phyloP scores from a whole-genome alignment of 2,329 filamentous ascomycete species.

The Aspergillus bombycis region DNA sequence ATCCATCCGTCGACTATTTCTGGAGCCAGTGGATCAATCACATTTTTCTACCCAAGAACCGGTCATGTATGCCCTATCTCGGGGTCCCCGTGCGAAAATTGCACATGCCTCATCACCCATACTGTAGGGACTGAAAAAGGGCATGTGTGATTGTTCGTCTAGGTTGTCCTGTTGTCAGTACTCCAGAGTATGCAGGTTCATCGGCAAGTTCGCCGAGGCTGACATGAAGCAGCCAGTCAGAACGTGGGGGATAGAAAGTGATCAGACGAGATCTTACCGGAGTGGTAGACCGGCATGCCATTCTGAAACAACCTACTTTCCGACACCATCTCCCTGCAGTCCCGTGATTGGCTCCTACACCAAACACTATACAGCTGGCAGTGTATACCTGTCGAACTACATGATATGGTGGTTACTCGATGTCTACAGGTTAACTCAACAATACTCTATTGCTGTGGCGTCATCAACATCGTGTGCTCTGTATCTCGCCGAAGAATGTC shows the following conservation, averaged over 20 bases:
- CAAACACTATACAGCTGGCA: background rate
- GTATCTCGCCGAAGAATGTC: background rate
- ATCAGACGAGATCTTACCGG: constrained; percentile 3
- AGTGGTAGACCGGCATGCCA: background rate
- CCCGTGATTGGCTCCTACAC: background rate
- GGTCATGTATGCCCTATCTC: constrained; percentile 1
- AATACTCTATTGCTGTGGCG: background rate
- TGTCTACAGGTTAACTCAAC: background rate
- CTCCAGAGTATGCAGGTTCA: constrained; percentile 1
- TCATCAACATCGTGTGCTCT: background rate
- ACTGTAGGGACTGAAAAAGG: background rate
- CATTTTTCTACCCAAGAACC: constrained; percentile 13
- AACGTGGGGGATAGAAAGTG: background rate
- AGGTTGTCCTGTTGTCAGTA: background rate
- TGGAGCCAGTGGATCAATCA: constrained; percentile 2
- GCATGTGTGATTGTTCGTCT: background rate
- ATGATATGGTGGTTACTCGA: background rate
- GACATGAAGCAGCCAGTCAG: constrained; percentile 20
- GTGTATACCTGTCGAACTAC: background rate
- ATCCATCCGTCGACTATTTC: constrained; percentile 9
- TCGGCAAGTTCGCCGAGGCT: constrained; percentile 13
- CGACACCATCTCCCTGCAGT: background rate
- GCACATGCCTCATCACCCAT: background rate
- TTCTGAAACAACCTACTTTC: background rate
- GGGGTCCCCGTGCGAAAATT: background rate